Conservation (phyloP, 1,284 basidiomycete species). For the Trametes versicolor region DNA sequence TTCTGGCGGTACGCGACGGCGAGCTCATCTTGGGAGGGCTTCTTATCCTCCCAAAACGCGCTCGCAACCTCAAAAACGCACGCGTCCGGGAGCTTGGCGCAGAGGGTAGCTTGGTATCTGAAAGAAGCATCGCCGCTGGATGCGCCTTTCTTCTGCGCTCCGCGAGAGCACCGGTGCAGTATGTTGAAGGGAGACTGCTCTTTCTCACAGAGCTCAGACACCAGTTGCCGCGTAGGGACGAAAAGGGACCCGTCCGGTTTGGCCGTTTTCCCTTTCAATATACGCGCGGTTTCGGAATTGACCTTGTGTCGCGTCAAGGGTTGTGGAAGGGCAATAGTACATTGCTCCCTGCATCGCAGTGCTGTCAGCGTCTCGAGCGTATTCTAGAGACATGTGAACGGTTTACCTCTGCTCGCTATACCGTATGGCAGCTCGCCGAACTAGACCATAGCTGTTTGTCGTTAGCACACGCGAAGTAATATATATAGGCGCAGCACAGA, state of each 20-base stretch:
- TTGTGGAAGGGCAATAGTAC: constrained; percentile 59
- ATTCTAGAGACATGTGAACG: neutral
- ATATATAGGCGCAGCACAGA: constrained; percentile 10
- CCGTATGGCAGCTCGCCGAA: constrained; percentile 56
- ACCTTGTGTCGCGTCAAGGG: constrained; percentile 45
- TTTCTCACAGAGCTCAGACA: constrained; percentile 50
- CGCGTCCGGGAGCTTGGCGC: constrained; percentile 53
- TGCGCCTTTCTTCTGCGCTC: constrained; percentile 17
- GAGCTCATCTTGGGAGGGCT: constrained; percentile 56
- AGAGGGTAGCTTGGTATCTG: constrained; percentile 61
- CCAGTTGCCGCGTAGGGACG: constrained; percentile 50
- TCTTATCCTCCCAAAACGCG: constrained; percentile 68
- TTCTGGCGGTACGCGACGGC: constrained; percentile 68
- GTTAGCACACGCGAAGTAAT: constrained; percentile 8
- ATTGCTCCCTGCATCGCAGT: constrained; percentile 52
- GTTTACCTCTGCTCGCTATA: constrained; percentile 54
- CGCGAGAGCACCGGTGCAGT: constrained; percentile 51
- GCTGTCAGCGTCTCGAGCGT: neutral
- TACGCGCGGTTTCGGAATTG: constrained; percentile 46
- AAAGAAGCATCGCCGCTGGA: constrained; percentile 54
- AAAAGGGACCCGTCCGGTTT: constrained; percentile 61
- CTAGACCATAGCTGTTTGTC: constrained; percentile 54
- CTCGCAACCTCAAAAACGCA: constrained; percentile 63
- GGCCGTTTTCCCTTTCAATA: constrained; percentile 55
- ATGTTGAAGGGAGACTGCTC: constrained; percentile 56